Conservation (phyloP, 73 alveolate species). For the Loxodes magnus region DNA sequence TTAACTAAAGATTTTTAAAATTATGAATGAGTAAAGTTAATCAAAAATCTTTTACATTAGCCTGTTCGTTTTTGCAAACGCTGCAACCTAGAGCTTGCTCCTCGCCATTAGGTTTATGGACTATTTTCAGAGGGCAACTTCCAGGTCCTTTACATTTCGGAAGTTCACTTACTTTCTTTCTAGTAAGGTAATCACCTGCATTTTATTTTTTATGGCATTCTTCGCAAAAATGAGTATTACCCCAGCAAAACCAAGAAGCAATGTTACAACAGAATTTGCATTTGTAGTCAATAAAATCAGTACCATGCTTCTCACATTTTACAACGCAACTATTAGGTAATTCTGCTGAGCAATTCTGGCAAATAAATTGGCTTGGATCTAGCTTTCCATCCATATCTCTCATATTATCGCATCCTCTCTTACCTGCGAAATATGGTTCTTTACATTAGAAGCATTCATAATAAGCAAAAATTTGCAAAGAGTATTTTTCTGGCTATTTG, state of each 20-base stretch:
- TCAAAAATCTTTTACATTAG: constrained; percentile 31
- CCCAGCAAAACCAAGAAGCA: constrained; percentile 98
- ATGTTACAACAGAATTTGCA: constrained; percentile 90
- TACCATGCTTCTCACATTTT: constrained; percentile 86
- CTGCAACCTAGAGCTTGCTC: constrained; percentile 96
- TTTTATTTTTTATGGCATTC: constrained; percentile 88
- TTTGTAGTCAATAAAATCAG: constrained; percentile 82
- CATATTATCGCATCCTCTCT: constrained; percentile 81
- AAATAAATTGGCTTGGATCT: constrained; percentile 86
- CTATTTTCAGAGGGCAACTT: constrained; percentile 70
- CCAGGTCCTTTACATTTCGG: constrained; percentile 74
- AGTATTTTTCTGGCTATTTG: constrained; percentile 71
- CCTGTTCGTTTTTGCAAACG: constrained; percentile 68
- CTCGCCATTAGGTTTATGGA: constrained; percentile 95
- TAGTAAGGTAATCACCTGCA: constrained; percentile 77
- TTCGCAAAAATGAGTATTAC: constrained; percentile 97
- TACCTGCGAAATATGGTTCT: constrained; percentile 95
- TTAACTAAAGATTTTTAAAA: too few relatives aligned
- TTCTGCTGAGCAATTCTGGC: constrained; percentile 93
- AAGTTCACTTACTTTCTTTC: constrained; percentile 53
- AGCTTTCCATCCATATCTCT: constrained; percentile 64
- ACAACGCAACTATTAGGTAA: too few relatives aligned
- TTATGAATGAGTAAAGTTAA: too few relatives aligned
- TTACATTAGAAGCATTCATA: constrained; percentile 91
- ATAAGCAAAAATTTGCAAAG: constrained; percentile 76